These are phyloP conservation scores for Pyrenochaeta sp. DNA, from an alignment of 2,329 filamentous ascomycete species.

Conservation along the genomic window DNA sequence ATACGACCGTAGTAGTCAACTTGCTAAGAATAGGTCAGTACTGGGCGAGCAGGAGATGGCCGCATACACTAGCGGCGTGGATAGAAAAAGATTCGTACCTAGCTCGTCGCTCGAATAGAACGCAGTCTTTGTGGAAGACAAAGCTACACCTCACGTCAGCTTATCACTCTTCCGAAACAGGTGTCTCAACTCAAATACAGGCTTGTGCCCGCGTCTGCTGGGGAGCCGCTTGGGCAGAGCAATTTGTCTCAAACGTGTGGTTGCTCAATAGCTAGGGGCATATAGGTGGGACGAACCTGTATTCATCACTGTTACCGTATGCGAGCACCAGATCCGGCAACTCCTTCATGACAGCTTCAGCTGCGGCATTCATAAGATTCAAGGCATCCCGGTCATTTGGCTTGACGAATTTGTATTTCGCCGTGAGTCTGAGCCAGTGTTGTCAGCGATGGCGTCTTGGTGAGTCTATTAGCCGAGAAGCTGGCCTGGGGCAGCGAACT, in stretches of 20 bases:
- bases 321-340: constrained; percentile 85
- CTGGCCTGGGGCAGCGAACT: constrained; percentile 8
- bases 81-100: constrained; percentile 61
- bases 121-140: constrained; percentile 82
- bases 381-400: constrained; percentile 90
- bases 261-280: neutral
- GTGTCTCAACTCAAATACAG: constrained; percentile 7
- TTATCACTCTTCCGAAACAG: constrained; percentile 23
- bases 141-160: constrained; percentile 69
- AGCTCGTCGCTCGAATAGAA: constrained; percentile 83
- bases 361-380: constrained; percentile 93
- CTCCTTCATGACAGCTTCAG: constrained; percentile 82
- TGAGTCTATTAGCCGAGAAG: constrained; percentile 6
- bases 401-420: constrained; percentile 85
- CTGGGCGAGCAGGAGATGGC: neutral
- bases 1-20: constrained; percentile 87
- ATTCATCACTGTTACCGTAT: constrained; percentile 96
- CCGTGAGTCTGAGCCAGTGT: constrained; percentile 70
- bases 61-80: constrained; percentile 8
- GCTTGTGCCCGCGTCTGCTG: neutral
- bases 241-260: constrained; percentile 25
- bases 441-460: constrained; percentile 10
- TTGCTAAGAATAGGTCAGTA: constrained; percentile 67
- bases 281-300: constrained; percentile 64
- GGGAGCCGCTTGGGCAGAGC: constrained; percentile 3